Percentiles rank a stretch among this genome's conserved stretches.
phyloP scores from a whole-genome alignment of 1,284 basidiomycete genomes.

The Ceratobasidium sp. region DNA sequence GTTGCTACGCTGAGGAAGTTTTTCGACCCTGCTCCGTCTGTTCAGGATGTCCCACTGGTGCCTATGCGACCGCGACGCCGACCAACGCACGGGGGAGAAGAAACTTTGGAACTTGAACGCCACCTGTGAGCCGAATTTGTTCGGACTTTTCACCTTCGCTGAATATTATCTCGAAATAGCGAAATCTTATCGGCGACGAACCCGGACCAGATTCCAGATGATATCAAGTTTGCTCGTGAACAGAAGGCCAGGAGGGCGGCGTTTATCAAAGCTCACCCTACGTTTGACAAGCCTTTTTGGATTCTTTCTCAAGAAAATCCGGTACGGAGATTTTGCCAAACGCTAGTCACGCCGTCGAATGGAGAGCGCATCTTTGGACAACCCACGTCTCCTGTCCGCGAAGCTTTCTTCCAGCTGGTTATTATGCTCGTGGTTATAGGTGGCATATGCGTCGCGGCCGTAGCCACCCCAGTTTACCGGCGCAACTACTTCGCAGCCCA shows the following conservation, averaged over 20 bases:
- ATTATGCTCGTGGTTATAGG: conserved; percentile 82
- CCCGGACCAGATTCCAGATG: conserved; percentile 59
- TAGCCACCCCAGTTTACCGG: conserved; percentile 88
- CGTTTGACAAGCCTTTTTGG: conserved; percentile 92
- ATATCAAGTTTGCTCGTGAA: conserved; percentile 58
- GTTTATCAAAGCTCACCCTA: conserved; percentile 88
- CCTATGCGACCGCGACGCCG: conserved; percentile 4
- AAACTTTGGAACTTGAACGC: conserved; percentile 30
- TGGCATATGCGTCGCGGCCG: conserved; percentile 82
- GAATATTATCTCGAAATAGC: conserved; percentile 52
- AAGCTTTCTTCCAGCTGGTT: conserved; percentile 76
- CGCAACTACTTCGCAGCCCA: conserved; percentile 70
- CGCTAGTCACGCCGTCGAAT: conserved; percentile 79
- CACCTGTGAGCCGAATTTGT: conserved; percentile 15
- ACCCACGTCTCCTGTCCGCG: conserved; percentile 68
- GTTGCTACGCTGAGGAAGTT: conserved; percentile 48
- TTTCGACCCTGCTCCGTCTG: conserved; percentile 54
- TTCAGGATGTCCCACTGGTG: conserved; percentile 48
- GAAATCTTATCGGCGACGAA: conserved; percentile 71
- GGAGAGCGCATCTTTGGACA: conserved; percentile 85
- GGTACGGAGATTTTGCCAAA: conserved; percentile 82
- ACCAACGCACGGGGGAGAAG: conserved; percentile 20
- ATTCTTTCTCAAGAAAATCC: conserved; percentile 83
- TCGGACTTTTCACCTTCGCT: not conserved
- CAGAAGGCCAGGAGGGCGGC: conserved; percentile 82